A percentile compares a stretch with the other conserved stretches of the same genome.
These are phyloP conservation scores for Aegilops longissima DNA, from an alignment of 176 grass and related monocot species.

Conservation along the genomic window DNA sequence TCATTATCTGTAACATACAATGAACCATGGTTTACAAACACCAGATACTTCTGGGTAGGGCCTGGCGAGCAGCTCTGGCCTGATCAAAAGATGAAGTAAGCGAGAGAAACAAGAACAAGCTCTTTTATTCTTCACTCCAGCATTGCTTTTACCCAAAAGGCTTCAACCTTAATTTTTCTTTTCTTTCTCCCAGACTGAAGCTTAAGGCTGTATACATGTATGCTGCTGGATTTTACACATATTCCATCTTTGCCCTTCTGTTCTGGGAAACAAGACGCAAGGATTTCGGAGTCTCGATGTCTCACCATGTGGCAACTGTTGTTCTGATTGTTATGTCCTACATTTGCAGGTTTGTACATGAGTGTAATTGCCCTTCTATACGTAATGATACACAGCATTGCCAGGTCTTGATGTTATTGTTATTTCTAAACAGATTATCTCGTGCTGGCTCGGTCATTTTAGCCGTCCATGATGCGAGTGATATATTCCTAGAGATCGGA, in stretches of 20 bases:
- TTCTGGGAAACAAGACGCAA: constrained; percentile 92
- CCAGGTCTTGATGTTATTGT: constrained; percentile 25
- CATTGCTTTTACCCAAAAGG: not conserved
- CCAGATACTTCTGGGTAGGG: constrained; percentile 81
- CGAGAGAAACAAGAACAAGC: not conserved
- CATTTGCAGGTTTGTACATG: constrained; percentile 59
- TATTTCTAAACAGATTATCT: constrained; percentile 56
- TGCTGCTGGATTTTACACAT: constrained; percentile 92
- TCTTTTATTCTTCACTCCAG: constrained; percentile 21
- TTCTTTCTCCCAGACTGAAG: constrained; percentile 63
- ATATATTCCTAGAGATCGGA: constrained; percentile 85
- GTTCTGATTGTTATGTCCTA: constrained; percentile 84
- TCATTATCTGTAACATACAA: constrained; percentile 84
- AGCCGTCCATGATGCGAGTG: constrained; percentile 87
- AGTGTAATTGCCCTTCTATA: constrained; percentile 15
- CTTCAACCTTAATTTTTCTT: constrained; percentile 13
- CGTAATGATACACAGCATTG: not conserved
- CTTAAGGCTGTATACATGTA: constrained; percentile 92
- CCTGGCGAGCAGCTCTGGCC: constrained; percentile 87
- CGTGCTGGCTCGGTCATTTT: constrained; percentile 77
- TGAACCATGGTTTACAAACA: constrained; percentile 83
- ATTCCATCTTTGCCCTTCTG: constrained; percentile 90
- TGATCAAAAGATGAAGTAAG: constrained; percentile 91
- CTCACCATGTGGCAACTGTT: constrained; percentile 77
- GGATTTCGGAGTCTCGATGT: constrained; percentile 87